Conservation (phyloP, 1,284 basidiomycete species). For the Apiotrichum porosum region DNA sequence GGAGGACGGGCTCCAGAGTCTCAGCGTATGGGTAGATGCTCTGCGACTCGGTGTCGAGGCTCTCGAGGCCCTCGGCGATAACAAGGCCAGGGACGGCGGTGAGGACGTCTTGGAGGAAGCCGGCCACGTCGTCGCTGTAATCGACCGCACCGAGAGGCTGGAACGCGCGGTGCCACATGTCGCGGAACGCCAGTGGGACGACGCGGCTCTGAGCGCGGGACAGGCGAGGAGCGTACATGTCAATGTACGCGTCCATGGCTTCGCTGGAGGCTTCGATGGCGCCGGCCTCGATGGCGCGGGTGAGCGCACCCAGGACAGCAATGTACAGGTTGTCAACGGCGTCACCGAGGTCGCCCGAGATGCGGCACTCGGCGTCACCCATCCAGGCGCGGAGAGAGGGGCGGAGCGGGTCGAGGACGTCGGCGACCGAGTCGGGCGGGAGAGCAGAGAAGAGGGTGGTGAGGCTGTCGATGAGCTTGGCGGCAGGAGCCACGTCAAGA, state of each 20-base stretch:
- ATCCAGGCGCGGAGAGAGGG: slow-evolving; percentile 25
- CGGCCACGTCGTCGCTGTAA: slow-evolving; percentile 29
- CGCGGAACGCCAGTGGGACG: slow-evolving; percentile 32
- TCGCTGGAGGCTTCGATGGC: slow-evolving; percentile 18
- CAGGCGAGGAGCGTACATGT: slow-evolving; percentile 36
- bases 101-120: slow-evolving; percentile 32
- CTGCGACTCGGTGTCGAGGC: not conserved
- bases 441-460: slow-evolving; percentile 9
- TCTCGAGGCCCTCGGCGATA: slow-evolving; percentile 25
- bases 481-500: not conserved
- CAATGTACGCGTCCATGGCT: slow-evolving; percentile 29
- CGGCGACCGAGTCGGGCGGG: slow-evolving; percentile 15
- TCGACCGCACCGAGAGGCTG: slow-evolving; percentile 16
- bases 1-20: not conserved
- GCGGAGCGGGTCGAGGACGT: slow-evolving; percentile 16
- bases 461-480: slow-evolving; percentile 21
- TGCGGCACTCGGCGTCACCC: slow-evolving; percentile 17
- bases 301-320: slow-evolving; percentile 22
- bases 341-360: slow-evolving; percentile 1
- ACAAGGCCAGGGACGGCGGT: slow-evolving; percentile 35
- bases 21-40: slow-evolving; percentile 5
- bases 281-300: slow-evolving; percentile 18
- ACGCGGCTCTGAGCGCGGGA: slow-evolving; percentile 18
- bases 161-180: slow-evolving; percentile 38
- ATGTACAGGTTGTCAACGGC: slow-evolving; percentile 38